These are phyloP conservation scores for Chionographis japonica DNA, from an alignment of 106 monocot species.

Conservation along the genomic window DNA sequence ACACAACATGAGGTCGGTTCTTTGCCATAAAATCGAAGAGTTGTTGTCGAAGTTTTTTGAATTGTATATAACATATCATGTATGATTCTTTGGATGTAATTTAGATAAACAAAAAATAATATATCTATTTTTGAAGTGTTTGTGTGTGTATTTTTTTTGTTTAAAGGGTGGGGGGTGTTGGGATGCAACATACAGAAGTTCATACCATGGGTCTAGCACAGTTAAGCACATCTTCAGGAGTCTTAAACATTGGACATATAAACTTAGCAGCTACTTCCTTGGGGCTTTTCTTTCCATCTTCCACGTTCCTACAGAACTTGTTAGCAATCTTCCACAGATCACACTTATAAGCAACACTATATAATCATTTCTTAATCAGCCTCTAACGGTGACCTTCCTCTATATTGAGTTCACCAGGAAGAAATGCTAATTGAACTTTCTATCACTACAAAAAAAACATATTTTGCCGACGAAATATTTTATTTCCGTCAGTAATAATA, in stretches of 20 bases:
- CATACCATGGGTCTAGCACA: conserved; percentile 97
- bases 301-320: conserved; percentile 75
- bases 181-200: conserved; percentile 70
- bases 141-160: too few relatives aligned
- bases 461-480: too few relatives aligned
- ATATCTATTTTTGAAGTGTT: too few relatives aligned
- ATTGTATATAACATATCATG: too few relatives aligned
- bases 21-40: conserved; percentile 81
- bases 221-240: conserved; percentile 81
- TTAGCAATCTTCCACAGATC: conserved; percentile 89
- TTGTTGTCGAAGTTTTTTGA: conserved; percentile 77
- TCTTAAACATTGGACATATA: conserved; percentile 90
- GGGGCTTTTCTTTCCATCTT: conserved; percentile 78
- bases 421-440: conserved; percentile 98
- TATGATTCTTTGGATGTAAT: too few relatives aligned
- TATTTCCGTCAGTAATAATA: too few relatives aligned
- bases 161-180: conserved; percentile 68
- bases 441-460: too few relatives aligned
- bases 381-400: conserved; percentile 90
- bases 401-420: conserved; percentile 73
- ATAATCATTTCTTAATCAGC: conserved; percentile 82
- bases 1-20: conserved; percentile 81
- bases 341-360: conserved; percentile 76
- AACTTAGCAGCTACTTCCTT: conserved; percentile 86
- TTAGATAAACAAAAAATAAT: too few relatives aligned